phyloP scores from a whole-genome alignment of 495 filamentous ascomycete species.

The Bombardia bombarda region DNA sequence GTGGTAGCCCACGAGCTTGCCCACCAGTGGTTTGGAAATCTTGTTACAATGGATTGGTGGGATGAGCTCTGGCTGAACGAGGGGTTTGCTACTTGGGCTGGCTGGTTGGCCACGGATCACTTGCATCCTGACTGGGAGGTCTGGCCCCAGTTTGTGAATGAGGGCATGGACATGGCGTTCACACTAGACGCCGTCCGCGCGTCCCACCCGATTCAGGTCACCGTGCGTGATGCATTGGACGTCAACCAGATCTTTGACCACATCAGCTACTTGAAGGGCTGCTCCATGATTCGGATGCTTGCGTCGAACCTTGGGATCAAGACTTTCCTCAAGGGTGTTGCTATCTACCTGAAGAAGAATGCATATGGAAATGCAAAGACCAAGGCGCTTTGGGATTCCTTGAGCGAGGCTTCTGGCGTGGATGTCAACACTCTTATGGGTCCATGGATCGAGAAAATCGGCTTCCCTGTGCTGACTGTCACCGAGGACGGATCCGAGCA shows the following conservation, averaged over 20 bases:
- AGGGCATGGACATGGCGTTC: slow-evolving; percentile 86
- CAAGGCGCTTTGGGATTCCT: slow-evolving; percentile 82
- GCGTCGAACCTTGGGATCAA: slow-evolving; percentile 76
- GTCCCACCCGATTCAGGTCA: slow-evolving; percentile 92
- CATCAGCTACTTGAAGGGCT: slow-evolving; percentile 94
- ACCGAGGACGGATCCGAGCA: slow-evolving; percentile 74
- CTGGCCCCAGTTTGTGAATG: slow-evolving; percentile 91
- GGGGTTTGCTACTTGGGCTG: slow-evolving; percentile 97
- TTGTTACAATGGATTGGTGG: slow-evolving; percentile 89
- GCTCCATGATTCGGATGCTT: slow-evolving; percentile 91
- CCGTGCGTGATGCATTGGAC: slow-evolving; percentile 80
- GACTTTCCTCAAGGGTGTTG: slow-evolving; percentile 81
- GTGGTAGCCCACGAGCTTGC: slow-evolving; percentile 92
- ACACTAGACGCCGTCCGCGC: slow-evolving; percentile 78
- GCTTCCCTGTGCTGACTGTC: slow-evolving; percentile 83
- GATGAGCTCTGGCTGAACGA: slow-evolving; percentile 96
- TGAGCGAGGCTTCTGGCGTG: slow-evolving; percentile 80
- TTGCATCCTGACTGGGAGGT: slow-evolving; percentile 93
- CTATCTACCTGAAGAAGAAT: slow-evolving; percentile 79
- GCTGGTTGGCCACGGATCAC: slow-evolving; percentile 87
- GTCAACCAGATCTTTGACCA: slow-evolving; percentile 95
- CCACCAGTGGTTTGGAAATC: slow-evolving; percentile 98
- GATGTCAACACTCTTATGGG: slow-evolving; percentile 84
- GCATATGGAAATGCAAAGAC: slow-evolving; percentile 93
- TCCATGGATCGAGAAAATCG: slow-evolving; percentile 89